Percentiles rank a stretch among this genome's conserved stretches.
These are phyloP conservation scores for Neurospora sp. DNA, from an alignment of 495 filamentous ascomycete species.

Conservation along the genomic window DNA sequence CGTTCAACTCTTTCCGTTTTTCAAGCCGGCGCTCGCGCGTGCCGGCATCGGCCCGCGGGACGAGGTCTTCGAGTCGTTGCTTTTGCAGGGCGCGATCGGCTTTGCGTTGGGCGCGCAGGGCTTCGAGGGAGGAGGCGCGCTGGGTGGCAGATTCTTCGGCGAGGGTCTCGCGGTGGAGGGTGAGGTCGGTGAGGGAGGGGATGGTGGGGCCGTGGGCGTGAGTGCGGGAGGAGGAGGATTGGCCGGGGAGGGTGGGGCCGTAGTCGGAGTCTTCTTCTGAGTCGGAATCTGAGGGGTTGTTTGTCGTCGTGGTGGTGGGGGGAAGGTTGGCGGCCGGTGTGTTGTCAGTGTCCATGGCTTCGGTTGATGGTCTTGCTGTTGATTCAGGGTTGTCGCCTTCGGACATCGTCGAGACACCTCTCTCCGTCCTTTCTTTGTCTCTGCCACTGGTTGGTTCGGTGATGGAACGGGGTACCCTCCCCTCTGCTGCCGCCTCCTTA, in stretches of 20 bases:
- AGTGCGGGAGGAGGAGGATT: neutral
- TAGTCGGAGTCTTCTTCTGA: constrained; percentile 58
- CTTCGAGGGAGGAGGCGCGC: constrained; percentile 35
- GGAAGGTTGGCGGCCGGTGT: neutral
- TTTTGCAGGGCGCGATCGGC: constrained; percentile 50
- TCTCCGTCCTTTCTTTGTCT: neutral
- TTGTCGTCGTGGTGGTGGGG: constrained; percentile 15
- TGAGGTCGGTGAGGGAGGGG: constrained; percentile 65
- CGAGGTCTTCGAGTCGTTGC: constrained; percentile 64
- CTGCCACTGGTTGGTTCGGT: neutral
- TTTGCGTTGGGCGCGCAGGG: constrained; percentile 50
- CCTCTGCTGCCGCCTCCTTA: neutral
- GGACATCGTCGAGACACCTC: neutral
- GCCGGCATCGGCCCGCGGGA: constrained; percentile 74
- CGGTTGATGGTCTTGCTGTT: neutral
- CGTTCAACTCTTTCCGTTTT: constrained; percentile 51
- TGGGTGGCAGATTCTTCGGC: constrained; percentile 34
- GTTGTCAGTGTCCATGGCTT: neutral
- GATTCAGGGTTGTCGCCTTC: neutral
- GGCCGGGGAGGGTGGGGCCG: constrained; percentile 56
- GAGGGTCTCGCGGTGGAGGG: constrained; percentile 41
- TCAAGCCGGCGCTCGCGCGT: constrained; percentile 76
- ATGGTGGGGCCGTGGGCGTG: constrained; percentile 55
- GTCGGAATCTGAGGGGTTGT: too few relatives aligned
- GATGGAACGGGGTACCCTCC: neutral